Evolutionary conservation across 202 grass and related monocot species (phyloP).

Genomic region (Carex sylvatica): DNA sequence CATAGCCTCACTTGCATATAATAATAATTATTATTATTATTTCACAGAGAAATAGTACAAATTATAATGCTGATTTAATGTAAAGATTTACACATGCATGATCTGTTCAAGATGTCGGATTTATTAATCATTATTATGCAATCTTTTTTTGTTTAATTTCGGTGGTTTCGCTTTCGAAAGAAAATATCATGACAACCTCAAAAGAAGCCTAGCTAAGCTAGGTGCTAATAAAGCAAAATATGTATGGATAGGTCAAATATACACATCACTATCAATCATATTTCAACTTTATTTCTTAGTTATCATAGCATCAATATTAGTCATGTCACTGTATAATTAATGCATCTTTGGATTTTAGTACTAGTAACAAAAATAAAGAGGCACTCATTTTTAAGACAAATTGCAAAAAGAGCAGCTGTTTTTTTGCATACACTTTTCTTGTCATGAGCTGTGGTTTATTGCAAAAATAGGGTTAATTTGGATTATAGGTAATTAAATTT

Average conservation of each 20-base stretch:
- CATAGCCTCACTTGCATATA: no score
- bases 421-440: no score
- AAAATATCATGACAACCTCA: background rate
- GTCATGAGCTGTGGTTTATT: no score
- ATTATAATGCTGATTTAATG: no score
- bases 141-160: background rate
- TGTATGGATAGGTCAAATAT: background rate
- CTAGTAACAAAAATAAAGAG: no score
- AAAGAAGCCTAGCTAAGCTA: background rate
- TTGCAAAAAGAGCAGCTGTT: no score
- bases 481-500: no score
- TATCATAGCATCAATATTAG: background rate
- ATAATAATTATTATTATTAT: no score
- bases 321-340: background rate
- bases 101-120: background rate
- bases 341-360: background rate
- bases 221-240: background rate
- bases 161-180: background rate
- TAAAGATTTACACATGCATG: background rate
- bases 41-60: no score
- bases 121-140: background rate
- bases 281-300: constrained; percentile 4
- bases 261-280: background rate
- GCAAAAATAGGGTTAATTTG: no score
- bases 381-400: no score